Evolutionary conservation across 2,329 filamentous ascomycete genomes (phyloP).

Genomic region (Beauveria asiatica): DNA sequence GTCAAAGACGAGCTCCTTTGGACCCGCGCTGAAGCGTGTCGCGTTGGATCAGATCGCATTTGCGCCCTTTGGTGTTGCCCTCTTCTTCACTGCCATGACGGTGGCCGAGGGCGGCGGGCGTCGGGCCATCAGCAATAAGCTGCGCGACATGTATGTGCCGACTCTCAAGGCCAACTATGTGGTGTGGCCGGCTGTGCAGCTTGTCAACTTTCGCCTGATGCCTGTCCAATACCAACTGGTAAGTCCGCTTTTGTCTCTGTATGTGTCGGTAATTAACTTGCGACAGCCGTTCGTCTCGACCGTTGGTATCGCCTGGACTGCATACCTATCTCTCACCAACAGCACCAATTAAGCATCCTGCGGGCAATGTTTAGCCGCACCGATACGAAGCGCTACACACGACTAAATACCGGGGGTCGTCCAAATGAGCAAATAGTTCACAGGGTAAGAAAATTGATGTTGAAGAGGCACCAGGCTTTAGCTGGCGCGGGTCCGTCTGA

Average conservation of each 20-base stretch:
- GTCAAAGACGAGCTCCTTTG: conserved; percentile 63
- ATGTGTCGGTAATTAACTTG: not conserved
- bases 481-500: not conserved
- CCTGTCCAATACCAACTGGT: conserved; percentile 95
- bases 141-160: conserved; percentile 87
- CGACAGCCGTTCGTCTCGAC: conserved; percentile 89
- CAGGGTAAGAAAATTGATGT: too few relatives aligned
- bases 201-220: conserved; percentile 93
- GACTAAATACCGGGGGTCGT: too few relatives aligned
- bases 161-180: conserved; percentile 93
- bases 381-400: too few relatives aligned
- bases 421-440: too few relatives aligned
- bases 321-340: conserved; percentile 89
- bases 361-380: too few relatives aligned
- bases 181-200: conserved; percentile 91
- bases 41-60: conserved; percentile 90
- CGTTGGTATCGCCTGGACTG: conserved; percentile 94
- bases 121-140: conserved; percentile 71
- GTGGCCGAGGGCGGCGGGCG: conserved; percentile 84
- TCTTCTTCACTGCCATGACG: conserved; percentile 96
- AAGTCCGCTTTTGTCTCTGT: conserved; percentile 33
- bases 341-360: conserved; percentile 56
- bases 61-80: conserved; percentile 75
- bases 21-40: conserved; percentile 80
- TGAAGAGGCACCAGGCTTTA: not conserved